Conservation (phyloP, 345 rosid genomes). For the Ricinus communis region DNA sequence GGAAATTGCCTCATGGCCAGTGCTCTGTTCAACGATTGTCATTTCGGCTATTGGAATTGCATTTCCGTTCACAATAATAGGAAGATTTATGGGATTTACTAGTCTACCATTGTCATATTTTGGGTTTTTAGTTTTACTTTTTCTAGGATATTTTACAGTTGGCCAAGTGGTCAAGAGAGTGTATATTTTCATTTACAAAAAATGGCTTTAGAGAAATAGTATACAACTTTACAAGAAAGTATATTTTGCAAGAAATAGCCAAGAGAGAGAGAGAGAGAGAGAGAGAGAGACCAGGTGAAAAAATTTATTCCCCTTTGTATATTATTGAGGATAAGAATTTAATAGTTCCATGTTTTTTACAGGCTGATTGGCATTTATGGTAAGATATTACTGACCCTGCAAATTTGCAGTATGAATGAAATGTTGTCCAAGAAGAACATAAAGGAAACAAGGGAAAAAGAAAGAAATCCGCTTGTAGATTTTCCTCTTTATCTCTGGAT, state of each 20-base stretch:
- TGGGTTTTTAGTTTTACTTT: constrained; percentile 57
- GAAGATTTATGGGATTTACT: constrained; percentile 45
- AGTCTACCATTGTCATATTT: constrained; percentile 48
- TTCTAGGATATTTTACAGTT: constrained; percentile 50
- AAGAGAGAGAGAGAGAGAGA: background rate
- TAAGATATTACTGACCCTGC: constrained; percentile 2
- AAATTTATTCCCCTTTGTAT: constrained; percentile 19
- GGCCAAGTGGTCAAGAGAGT: constrained; percentile 65
- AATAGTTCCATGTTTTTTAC: background rate
- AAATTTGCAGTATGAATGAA: constrained; percentile 23
- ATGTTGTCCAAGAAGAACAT: background rate
- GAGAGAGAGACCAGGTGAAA: background rate
- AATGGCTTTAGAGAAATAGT: constrained; percentile 44
- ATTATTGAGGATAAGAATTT: constrained; percentile 19
- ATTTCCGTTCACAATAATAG: constrained; percentile 43
- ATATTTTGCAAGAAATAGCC: background rate
- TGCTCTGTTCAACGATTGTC: constrained; percentile 47
- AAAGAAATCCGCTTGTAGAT: background rate
- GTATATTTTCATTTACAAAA: constrained; percentile 48
- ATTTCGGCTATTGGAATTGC: constrained; percentile 55
- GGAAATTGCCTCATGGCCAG: constrained; percentile 64
- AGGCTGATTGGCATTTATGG: constrained; percentile 2
- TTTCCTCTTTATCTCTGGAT: constrained; percentile 18
- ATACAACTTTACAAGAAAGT: background rate
- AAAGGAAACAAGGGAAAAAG: background rate